A percentile compares a stretch with the other conserved stretches of the same genome.
Evolutionary conservation across 805 yeast species (phyloP).

Genomic region (Saturnispora gosingensis): DNA sequence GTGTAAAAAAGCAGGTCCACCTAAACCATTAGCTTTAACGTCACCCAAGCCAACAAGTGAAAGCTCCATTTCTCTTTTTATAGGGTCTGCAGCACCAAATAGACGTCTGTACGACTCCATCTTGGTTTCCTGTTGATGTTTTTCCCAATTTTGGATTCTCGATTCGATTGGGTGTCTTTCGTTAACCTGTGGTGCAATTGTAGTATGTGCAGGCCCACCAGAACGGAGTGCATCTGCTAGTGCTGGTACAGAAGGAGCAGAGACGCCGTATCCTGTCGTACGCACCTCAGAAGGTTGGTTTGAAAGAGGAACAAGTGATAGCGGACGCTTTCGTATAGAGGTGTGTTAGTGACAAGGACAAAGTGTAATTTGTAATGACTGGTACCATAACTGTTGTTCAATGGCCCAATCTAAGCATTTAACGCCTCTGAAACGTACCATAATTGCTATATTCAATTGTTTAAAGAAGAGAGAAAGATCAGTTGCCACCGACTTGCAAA

Average conservation of each 20-base stretch:
- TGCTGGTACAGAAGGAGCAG: constrained; percentile 60
- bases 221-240: constrained; percentile 61
- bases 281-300: constrained; percentile 38
- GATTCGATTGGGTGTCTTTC: constrained; percentile 81
- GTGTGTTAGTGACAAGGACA: neutral
- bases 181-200: constrained; percentile 51
- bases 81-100: constrained; percentile 91
- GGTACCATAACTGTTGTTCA: neutral
- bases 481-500: neutral
- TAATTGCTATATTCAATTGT: neutral
- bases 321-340: constrained; percentile 22
- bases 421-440: neutral
- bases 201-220: constrained; percentile 46
- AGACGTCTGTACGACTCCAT: constrained; percentile 72
- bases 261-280: constrained; percentile 41
- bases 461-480: neutral
- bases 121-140: constrained; percentile 57
- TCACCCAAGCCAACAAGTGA: constrained; percentile 61
- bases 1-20: constrained; percentile 40
- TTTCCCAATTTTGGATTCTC: constrained; percentile 72
- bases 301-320: constrained; percentile 46
- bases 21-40: constrained; percentile 54
- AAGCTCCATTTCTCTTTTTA: constrained; percentile 84
- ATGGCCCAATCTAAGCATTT: neutral
- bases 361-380: neutral